These are phyloP conservation scores for Magnaporthiopsis rhizophila DNA, from an alignment of 2,329 filamentous ascomycete genomes.

Conservation along the genomic window DNA sequence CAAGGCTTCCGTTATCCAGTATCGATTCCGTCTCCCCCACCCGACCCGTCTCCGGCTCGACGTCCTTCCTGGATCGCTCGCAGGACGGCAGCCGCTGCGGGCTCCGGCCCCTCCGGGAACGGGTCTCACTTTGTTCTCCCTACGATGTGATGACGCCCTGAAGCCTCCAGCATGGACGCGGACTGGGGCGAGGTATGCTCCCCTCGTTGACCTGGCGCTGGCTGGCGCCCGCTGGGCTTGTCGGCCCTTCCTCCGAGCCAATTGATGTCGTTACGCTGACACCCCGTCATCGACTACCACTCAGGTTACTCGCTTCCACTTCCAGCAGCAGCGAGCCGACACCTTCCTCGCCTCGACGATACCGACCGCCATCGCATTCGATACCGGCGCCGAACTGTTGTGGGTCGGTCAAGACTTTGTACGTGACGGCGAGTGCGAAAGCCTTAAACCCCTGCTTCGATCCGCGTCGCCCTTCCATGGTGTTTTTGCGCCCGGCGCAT, in stretches of 20 bases:
- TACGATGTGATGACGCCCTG: neutral
- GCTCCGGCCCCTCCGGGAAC: neutral
- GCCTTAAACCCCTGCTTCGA: neutral
- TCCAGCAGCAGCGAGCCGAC: neutral
- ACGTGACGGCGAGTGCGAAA: slow-evolving; percentile 17
- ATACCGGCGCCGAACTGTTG: slow-evolving; percentile 78
- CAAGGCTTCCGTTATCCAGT: neutral
- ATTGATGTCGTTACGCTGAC: neutral
- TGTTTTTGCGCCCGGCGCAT: no score
- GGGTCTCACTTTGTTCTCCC: neutral
- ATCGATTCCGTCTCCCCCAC: neutral
- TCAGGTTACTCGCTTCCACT: slow-evolving; percentile 1
- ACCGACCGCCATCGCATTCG: slow-evolving; percentile 59
- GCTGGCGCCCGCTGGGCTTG: neutral
- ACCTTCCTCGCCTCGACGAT: neutral
- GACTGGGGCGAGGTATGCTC: slow-evolving; percentile 10
- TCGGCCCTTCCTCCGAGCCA: neutral
- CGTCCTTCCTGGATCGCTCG: neutral
- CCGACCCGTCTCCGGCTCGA: neutral
- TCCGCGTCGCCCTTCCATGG: neutral
- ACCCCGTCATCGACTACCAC: neutral
- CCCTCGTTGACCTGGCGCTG: neutral
- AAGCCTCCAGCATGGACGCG: slow-evolving; percentile 8
- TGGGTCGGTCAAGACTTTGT: slow-evolving; percentile 93
- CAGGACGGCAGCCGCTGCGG: neutral